Percentiles rank a stretch among this genome's conserved stretches.
Evolutionary conservation across 257 asterid genomes (phyloP).

Genomic region (Solanum ossicruentum): DNA sequence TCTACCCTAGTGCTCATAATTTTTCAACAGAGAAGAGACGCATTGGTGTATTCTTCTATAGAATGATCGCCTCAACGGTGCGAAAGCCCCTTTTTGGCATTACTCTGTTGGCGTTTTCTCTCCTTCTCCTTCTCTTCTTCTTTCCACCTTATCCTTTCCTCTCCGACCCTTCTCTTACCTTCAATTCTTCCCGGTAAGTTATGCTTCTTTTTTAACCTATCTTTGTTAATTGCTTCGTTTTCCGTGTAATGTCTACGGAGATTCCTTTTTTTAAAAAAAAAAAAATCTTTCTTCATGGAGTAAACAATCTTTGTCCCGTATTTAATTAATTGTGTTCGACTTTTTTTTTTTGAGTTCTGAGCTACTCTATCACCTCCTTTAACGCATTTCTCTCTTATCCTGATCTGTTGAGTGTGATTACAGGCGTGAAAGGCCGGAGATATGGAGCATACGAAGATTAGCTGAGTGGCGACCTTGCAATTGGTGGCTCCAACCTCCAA

Average conservation of each 20-base stretch:
- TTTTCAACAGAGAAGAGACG: not conserved
- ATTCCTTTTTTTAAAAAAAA: not conserved
- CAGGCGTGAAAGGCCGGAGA: slow-evolving; percentile 54
- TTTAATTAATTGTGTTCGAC: not conserved
- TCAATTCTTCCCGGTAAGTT: slow-evolving; percentile 38
- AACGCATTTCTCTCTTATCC: not conserved
- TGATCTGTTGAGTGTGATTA: not conserved
- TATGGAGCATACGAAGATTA: slow-evolving; percentile 69
- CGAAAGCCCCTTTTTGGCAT: slow-evolving; percentile 42
- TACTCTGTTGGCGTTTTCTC: slow-evolving; percentile 21
- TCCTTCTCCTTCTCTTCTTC: slow-evolving; percentile 31
- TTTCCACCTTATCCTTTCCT: slow-evolving; percentile 45
- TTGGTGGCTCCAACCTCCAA: slow-evolving; percentile 76
- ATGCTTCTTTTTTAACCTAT: not conserved
- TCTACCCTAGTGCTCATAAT: not conserved
- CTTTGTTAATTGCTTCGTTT: not conserved
- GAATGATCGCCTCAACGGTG: slow-evolving; percentile 40
- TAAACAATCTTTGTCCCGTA: not conserved
- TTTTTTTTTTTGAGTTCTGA: not conserved
- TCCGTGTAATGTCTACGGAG: not conserved
- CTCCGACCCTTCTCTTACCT: slow-evolving; percentile 4
- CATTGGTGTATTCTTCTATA: not conserved
- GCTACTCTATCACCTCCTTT: not conserved
- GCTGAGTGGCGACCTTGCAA: slow-evolving; percentile 89
- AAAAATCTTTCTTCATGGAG: not conserved